Base-by-base conservation (phyloP, 164 flowering plant genomes). In the Chloranthus sessilifolius region DNA sequence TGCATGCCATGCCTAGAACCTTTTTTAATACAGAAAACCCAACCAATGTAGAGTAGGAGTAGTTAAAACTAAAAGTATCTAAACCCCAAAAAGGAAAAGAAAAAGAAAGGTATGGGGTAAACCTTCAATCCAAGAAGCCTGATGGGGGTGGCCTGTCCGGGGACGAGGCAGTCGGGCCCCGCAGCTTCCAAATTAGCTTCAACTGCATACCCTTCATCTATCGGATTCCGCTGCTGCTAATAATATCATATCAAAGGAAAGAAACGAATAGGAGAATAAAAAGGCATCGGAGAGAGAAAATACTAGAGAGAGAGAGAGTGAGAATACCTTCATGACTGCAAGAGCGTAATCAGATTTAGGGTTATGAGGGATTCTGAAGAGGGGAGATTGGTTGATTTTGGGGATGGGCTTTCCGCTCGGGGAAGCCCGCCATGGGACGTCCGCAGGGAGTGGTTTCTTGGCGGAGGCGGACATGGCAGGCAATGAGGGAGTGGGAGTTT, bases 141-240 rank as follows among this genome's bases (percentile, higher is more conserved):
- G 45, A 87, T 31, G 5, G 98, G 98, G 8, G 64, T 62, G 58
- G 60, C 43, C 59, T 70, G 91, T 4, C 96, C 96, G 12, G 98
- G 95, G 0, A 90, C 78, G 35, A 87, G 58, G 50, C 98, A 90
- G 16, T 90, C 95, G 1, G 87, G 92, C 4, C 98, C 96, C 1
- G 98, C 98, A 0, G 95, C 71, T 68, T 90, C 96, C 38, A 87
- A 62, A 1, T 65, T 48, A 30, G 91, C 98, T 39, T 75, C 95
- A 7, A 22, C 53, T 0, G 84, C 98, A 17, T 82, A 66, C 11
- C 96, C 92, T 59, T 52, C 66, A 6, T 89, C 92, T 9, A 85
- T 59, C 1, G 98, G 98, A 59, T 90, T 70, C 1, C 76, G 71
- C 31, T 75, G 76, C 89, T 86, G 82, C 62, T 54, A 28, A 62